Conservation (phyloP, 2,329 filamentous ascomycete species). For the Beauveria sp. region DNA sequence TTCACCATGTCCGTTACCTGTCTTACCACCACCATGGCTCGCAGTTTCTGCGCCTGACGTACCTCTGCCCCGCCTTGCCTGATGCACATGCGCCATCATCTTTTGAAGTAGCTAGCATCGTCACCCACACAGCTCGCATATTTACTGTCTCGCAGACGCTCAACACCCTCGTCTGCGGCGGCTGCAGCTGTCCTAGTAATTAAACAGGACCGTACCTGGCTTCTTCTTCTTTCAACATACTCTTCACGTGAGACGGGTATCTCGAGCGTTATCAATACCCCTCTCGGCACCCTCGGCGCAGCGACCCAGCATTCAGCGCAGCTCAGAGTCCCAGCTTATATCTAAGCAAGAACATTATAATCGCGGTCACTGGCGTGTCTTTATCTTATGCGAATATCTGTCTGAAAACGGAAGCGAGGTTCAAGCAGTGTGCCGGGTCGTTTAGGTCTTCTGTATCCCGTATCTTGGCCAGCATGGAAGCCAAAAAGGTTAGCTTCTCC, state of each 20-base stretch:
- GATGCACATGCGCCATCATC: background rate
- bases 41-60: conserved; percentile 6
- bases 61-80: conserved; percentile 11
- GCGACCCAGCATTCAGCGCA: background rate
- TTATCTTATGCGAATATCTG: background rate
- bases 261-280: background rate
- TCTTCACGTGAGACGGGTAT: background rate
- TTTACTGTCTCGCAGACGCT: background rate
- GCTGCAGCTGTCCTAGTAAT: background rate
- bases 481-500: conserved; percentile 29
- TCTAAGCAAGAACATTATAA: background rate
- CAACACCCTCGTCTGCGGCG: background rate
- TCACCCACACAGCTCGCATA: conserved; percentile 1
- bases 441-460: background rate
- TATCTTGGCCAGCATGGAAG: conserved; percentile 27
- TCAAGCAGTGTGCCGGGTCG: background rate
- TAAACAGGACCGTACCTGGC: background rate
- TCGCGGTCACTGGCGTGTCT: background rate
- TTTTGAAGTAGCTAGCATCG: background rate
- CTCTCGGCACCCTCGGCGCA: conserved; percentile 6
- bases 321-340: background rate
- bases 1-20: background rate
- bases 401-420: background rate
- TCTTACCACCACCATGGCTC: background rate
- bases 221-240: background rate